These are phyloP conservation scores for Pichia insulana DNA, from an alignment of 805 yeast species.

Conservation along the genomic window DNA sequence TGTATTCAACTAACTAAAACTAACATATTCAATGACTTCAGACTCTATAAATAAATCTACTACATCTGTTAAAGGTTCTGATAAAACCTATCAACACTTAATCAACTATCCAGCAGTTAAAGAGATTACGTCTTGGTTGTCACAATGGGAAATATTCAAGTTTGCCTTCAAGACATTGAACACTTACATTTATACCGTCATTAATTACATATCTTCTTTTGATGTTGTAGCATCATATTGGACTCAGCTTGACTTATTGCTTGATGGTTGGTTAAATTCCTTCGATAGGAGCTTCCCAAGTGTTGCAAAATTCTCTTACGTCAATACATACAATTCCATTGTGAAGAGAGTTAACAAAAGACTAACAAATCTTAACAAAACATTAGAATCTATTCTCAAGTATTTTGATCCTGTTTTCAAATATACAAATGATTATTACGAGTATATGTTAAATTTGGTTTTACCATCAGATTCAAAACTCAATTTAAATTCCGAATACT, in stretches of 20 bases:
- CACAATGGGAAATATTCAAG: too few species aligned
- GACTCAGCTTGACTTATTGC: slow-evolving; percentile 18
- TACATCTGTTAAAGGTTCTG: too few species aligned
- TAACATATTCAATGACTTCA: too few species aligned
- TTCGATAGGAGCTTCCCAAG: slow-evolving; percentile 27
- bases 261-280: slow-evolving; percentile 17
- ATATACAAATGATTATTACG: slow-evolving; percentile 25
- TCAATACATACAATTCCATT: slow-evolving; percentile 8
- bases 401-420: slow-evolving; percentile 23
- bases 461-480: slow-evolving; percentile 18
- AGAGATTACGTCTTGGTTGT: slow-evolving; percentile 16
- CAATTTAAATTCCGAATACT: slow-evolving; percentile 6
- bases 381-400: not conserved
- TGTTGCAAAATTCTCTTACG: slow-evolving; percentile 19
- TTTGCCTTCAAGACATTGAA: slow-evolving; percentile 10
- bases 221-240: slow-evolving; percentile 16
- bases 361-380: not conserved
- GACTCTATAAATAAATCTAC: too few species aligned
- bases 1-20: too few species aligned
- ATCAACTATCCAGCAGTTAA: slow-evolving; percentile 21
- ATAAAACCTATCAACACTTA: too few species aligned
- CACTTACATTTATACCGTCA: slow-evolving; percentile 7
- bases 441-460: slow-evolving; percentile 19
- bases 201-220: slow-evolving; percentile 14
- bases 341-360: not conserved